Base-by-base conservation (phyloP, 2,329 filamentous ascomycete genomes). In the Ophiostoma ulmi region DNA sequence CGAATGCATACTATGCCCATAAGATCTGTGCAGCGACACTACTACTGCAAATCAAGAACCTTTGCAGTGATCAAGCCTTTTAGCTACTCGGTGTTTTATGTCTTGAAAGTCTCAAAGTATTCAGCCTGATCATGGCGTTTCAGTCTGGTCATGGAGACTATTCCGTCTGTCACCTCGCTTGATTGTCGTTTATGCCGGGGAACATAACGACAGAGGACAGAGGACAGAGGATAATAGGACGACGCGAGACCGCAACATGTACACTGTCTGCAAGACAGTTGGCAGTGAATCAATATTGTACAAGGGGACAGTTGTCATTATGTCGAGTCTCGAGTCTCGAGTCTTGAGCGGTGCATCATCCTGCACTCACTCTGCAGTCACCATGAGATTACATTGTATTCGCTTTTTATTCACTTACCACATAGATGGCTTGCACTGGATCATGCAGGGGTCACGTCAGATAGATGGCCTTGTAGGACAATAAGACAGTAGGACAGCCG, bases 381-480 rank as follows among this genome's bases (percentile, higher is more conserved):
- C 55, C 14, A 5, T 11, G 5, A 13, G 11, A 35, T 35, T 5
- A 48, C 44, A 7, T 48, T 5, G 6, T n/a, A 48, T n/a, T 48
- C 20, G n/a, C 5, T 48, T 17, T 5, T 17, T n/a, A 58, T 5
- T 26, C 48, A 58, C 52, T 58, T 10, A n/a, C 4, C 26, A 26
- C 55, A 61, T 2, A 26, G 48, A n/a, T 61, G 55, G 26, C 55
- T 31, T 61, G 55, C 55, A 61, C 26, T 11, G 22, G 55, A 35
- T 20, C 13, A 63, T 63, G 58, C 26, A 63, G 58, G 58, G 58
- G 22, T 20, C 22, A 63, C 26, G 58, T 63, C 58, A 63, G 26
- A 63, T 63, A 17, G 26, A 63, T 35, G 14, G 58, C 14, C 17
- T 35, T 63, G 58, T 63, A 6, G 13, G 26, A 58, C 48, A 58